A percentile compares a stretch with the other conserved stretches of the same genome.
Evolutionary conservation across 805 yeast genomes (phyloP).

Genomic region (Starmerella bombi): DNA sequence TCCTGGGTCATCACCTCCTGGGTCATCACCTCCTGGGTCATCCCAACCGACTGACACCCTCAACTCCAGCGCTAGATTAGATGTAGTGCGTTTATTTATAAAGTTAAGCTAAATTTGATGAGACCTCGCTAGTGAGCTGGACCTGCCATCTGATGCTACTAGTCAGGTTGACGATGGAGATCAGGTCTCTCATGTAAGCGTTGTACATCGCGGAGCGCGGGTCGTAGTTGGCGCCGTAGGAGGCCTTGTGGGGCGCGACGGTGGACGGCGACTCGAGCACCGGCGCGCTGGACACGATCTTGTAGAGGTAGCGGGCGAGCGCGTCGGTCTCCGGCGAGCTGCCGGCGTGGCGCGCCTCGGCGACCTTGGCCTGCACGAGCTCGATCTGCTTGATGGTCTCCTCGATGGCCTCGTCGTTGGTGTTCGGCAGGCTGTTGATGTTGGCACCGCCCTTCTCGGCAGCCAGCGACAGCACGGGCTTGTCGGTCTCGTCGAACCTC

Average conservation of each 20-base stretch:
- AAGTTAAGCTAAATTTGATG: slow-evolving; percentile 6
- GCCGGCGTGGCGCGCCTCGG: slow-evolving; percentile 6
- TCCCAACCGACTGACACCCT: no score
- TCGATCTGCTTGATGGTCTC: slow-evolving; percentile 31
- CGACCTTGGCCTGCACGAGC: slow-evolving; percentile 10
- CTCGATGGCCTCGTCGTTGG: slow-evolving; percentile 28
- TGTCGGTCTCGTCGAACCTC: slow-evolving; percentile 44
- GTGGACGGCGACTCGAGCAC: slow-evolving; percentile 20
- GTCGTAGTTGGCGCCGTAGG: slow-evolving; percentile 29
- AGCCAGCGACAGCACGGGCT: slow-evolving; percentile 26
- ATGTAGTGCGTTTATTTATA: no score
- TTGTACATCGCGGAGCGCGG: slow-evolving; percentile 47
- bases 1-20: no score
- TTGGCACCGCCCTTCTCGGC: slow-evolving; percentile 27
- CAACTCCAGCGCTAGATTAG: no score
- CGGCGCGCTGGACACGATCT: slow-evolving; percentile 31
- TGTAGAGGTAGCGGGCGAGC: slow-evolving; percentile 54
- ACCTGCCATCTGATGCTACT: slow-evolving; percentile 75
- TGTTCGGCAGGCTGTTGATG: slow-evolving; percentile 27
- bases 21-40: no score
- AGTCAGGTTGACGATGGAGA: slow-evolving; percentile 70
- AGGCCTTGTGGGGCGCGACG: slow-evolving; percentile 7
- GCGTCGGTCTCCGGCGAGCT: slow-evolving; percentile 17
- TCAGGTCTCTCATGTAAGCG: slow-evolving; percentile 63
- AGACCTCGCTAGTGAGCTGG: slow-evolving; percentile 58